Base-by-base conservation (phyloP, 495 filamentous ascomycete genomes). In the Xanthoparmelia taractica region DNA sequence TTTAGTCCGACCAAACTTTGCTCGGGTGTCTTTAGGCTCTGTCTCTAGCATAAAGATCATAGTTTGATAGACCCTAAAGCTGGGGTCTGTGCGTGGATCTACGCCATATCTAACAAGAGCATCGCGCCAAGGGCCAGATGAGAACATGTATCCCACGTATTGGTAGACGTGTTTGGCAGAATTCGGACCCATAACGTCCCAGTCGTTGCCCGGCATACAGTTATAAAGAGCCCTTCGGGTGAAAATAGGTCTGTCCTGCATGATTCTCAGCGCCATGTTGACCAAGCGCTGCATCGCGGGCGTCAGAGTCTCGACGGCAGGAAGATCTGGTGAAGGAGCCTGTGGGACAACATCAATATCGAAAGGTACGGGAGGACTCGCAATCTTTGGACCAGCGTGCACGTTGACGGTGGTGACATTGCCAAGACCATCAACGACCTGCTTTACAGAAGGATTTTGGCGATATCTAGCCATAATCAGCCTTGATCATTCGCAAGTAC, bases 41-140 rank as follows among this genome's bases (percentile, higher is more conserved):
- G 33, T 40, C 2, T 83, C 72, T 17, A 87, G 70, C 61, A 82
- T 76, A 77, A 97, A 97, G 71, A 89, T 89, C 52, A 96, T 73
- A 0, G 90, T 93, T 72, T 98, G 94, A 74, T 96, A 97, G 36
- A 81, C 71, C 1, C 92, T 84, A 68, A 87, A 92, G 23, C 84
- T 80, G 0, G 87, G 84, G 59, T 90, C 87, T 10, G 73, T 76
- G 57, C 95, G 83, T 0, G 94, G 94, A 70, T 98, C 95, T 33
- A 96, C 69, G 15, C 94, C 95, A 67, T 90, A 90, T 59, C 80
- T 82, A 63, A 97, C 81, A 62, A 96, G 81, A 18, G 89, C 85
- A 71, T 97, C 92, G 57, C 90, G 83, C 87, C 90, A 98, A 0
- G 94, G 94, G 1, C 94, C 94, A 8, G 86, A 87, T 56, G 84